These are phyloP conservation scores for Candida germanica DNA, from an alignment of 805 yeast genomes.

Conservation along the genomic window DNA sequence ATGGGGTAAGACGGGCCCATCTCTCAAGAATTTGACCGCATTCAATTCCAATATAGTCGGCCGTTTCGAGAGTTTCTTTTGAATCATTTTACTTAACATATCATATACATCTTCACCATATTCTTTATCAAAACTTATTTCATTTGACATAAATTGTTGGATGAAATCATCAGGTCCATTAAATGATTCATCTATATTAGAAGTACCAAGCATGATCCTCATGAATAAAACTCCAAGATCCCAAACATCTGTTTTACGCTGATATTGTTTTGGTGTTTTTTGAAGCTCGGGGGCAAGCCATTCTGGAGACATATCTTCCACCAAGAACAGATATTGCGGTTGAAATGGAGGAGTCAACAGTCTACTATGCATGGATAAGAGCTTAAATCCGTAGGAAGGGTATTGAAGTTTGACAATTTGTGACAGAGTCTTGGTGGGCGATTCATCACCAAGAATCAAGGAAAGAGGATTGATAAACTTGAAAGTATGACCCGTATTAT, in stretches of 20 bases:
- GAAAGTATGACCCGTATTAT: conserved; percentile 82
- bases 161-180: conserved; percentile 43
- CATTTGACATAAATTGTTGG: conserved; percentile 19
- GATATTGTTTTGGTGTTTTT: conserved; percentile 42
- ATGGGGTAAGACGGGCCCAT: conserved; percentile 44
- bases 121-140: conserved; percentile 58
- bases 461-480: conserved; percentile 62
- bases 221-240: conserved; percentile 75
- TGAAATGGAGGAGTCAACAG: conserved; percentile 14
- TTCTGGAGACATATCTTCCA: conserved; percentile 20
- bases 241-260: conserved; percentile 91
- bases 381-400: conserved; percentile 46
- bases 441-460: conserved; percentile 19
- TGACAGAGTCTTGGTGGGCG: background rate
- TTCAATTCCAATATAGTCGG: conserved; percentile 81
- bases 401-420: conserved; percentile 51
- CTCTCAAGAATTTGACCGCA: conserved; percentile 78
- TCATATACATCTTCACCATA: conserved; percentile 64
- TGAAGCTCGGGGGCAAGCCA: conserved; percentile 85
- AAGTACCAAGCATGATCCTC: conserved; percentile 42
- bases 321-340: conserved; percentile 7
- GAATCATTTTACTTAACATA: conserved; percentile 65
- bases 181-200: conserved; percentile 50
- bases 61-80: conserved; percentile 62
- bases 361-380: conserved; percentile 25